phyloP scores from a whole-genome alignment of 768 basidiomycete species.

The Tylopilus sp. region DNA sequence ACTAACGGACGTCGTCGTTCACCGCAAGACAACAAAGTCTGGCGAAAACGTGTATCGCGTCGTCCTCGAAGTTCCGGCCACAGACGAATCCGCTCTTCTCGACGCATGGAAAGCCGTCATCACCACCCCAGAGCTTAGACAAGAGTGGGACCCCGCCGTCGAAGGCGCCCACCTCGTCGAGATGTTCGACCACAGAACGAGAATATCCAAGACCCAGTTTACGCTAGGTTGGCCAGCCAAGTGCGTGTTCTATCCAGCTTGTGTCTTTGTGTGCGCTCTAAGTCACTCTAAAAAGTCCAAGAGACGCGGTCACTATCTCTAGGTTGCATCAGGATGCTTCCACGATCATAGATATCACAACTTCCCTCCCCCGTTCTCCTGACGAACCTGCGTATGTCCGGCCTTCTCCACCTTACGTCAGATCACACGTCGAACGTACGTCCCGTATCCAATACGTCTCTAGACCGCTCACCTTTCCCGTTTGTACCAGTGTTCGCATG shows the following conservation, averaged over 20 bases:
- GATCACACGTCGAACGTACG: constrained; percentile 78
- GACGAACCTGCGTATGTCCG: constrained; percentile 91
- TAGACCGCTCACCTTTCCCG: constrained; percentile 3
- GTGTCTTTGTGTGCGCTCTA: constrained; percentile 3
- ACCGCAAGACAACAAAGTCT: constrained; percentile 62
- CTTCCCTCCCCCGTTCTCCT: constrained; percentile 86
- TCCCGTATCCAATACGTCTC: constrained; percentile 13
- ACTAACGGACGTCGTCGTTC: constrained; percentile 69
- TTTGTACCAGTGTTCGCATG: constrained; percentile 73
- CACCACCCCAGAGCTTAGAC: constrained; percentile 80
- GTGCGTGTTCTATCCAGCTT: constrained; percentile 52
- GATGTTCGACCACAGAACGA: constrained; percentile 78
- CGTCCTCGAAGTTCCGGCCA: constrained; percentile 69
- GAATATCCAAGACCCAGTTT: constrained; percentile 88
- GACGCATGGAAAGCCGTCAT: constrained; percentile 82
- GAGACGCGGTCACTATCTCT: constrained; percentile 93
- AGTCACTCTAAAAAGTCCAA: constrained; percentile 53
- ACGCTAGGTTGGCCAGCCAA: constrained; percentile 95
- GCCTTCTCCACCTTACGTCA: constrained; percentile 88
- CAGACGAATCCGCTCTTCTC: constrained; percentile 54
- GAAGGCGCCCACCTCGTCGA: constrained; percentile 81
- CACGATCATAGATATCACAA: constrained; percentile 86
- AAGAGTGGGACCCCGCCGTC: constrained; percentile 94
- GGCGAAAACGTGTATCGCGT: constrained; percentile 82
- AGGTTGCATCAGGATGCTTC: constrained; percentile 76